phyloP scores from a whole-genome alignment of 306 rosid species.

The Sechiopsis laciniata region DNA sequence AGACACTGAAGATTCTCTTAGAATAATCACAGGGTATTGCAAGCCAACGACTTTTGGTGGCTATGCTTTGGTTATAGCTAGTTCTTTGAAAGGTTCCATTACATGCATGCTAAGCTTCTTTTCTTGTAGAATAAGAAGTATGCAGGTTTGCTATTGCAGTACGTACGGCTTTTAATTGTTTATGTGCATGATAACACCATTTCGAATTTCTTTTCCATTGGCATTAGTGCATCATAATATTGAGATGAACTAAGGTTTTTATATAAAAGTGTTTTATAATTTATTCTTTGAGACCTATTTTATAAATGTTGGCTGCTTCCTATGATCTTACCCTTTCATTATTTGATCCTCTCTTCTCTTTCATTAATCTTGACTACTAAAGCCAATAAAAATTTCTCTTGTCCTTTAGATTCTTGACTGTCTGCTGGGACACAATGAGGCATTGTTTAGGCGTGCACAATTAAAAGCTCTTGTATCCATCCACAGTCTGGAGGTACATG shows the following conservation, averaged over 20 bases:
- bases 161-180: background rate
- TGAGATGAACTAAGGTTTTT: background rate
- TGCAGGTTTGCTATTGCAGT: background rate
- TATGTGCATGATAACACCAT: background rate
- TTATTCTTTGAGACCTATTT: no score
- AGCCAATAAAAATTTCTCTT: constrained; percentile 16
- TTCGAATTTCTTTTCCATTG: background rate
- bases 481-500: constrained; percentile 75
- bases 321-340: no score
- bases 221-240: background rate
- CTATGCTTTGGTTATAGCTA: constrained; percentile 13
- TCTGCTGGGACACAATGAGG: constrained; percentile 82
- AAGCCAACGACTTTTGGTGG: background rate
- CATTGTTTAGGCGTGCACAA: constrained; percentile 86
- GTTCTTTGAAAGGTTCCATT: background rate
- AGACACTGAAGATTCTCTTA: background rate
- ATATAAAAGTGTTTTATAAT: no score
- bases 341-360: no score
- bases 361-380: constrained; percentile 3
- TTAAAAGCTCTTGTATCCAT: constrained; percentile 89
- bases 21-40: background rate
- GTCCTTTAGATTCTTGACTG: constrained; percentile 64
- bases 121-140: background rate
- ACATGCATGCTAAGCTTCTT: background rate
- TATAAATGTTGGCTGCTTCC: no score